phyloP scores from a whole-genome alignment of 257 asterid species.

The Ligustrum vulgare region DNA sequence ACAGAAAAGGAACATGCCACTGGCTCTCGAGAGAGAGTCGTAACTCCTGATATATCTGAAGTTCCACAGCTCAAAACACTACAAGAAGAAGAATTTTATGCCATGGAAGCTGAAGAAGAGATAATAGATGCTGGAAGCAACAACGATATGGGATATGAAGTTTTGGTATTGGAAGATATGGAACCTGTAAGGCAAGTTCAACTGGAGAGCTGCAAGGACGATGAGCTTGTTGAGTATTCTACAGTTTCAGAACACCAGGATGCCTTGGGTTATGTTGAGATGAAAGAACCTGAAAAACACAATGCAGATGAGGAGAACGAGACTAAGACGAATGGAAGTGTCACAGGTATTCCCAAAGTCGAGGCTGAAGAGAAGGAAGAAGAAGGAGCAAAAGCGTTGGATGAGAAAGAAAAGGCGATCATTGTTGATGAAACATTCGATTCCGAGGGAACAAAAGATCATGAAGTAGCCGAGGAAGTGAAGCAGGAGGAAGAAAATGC shows the following conservation, averaged over 20 bases:
- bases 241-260: slow-evolving; percentile 1
- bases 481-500: slow-evolving; percentile 29
- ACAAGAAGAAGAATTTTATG: slow-evolving; percentile 18
- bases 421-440: slow-evolving; percentile 21
- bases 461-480: slow-evolving; percentile 22
- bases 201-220: slow-evolving; percentile 12
- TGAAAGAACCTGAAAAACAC: neutral
- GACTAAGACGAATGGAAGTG: neutral
- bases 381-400: slow-evolving; percentile 10
- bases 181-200: neutral
- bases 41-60: slow-evolving; percentile 3
- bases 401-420: slow-evolving; percentile 19
- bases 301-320: neutral
- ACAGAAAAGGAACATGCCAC: neutral
- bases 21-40: neutral
- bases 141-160: neutral
- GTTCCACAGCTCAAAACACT: neutral
- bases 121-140: neutral
- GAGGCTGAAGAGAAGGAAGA: slow-evolving; percentile 19
- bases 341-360: neutral
- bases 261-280: neutral
- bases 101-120: slow-evolving; percentile 28
- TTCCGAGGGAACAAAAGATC: slow-evolving; percentile 29
- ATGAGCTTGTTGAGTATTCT: slow-evolving; percentile 16
- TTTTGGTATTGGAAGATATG: slow-evolving; percentile 9